Evolutionary conservation across 208 protist genomes (phyloP).

Genomic region (Angomonas ambiguus): DNA sequence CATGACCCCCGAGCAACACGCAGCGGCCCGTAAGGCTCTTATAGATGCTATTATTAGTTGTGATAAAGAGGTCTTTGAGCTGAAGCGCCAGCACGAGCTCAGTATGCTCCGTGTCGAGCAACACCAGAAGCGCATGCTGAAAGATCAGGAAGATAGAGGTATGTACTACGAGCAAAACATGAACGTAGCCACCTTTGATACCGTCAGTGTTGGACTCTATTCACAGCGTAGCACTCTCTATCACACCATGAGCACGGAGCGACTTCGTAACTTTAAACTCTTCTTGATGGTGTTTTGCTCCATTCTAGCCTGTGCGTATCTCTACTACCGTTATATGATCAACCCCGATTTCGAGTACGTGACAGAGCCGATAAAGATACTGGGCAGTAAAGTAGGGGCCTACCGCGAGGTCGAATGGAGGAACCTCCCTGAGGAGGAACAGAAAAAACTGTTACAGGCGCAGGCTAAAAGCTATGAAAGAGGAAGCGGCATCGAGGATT

Average conservation of each 20-base stretch:
- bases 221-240: conserved; percentile 84
- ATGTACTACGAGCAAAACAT: conserved; percentile 92
- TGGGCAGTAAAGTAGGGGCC: conserved; percentile 67
- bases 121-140: conserved; percentile 74
- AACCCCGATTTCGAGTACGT: conserved; percentile 82
- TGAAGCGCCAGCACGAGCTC: conserved; percentile 88
- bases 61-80: conserved; percentile 88
- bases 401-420: conserved; percentile 56
- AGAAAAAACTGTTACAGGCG: conserved; percentile 7
- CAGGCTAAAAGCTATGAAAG: background rate
- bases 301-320: conserved; percentile 53
- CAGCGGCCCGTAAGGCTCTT: conserved; percentile 30
- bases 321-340: conserved; percentile 89
- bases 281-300: conserved; percentile 63
- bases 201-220: conserved; percentile 78
- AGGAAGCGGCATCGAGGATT: background rate
- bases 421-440: conserved; percentile 31
- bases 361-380: conserved; percentile 57
- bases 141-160: conserved; percentile 84
- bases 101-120: conserved; percentile 88
- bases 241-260: conserved; percentile 80
- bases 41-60: conserved; percentile 69
- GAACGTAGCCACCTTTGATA: conserved; percentile 89
- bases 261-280: conserved; percentile 82
- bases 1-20: background rate